Conservation (phyloP, 345 rosid species). For the Hevea brasiliensis region DNA sequence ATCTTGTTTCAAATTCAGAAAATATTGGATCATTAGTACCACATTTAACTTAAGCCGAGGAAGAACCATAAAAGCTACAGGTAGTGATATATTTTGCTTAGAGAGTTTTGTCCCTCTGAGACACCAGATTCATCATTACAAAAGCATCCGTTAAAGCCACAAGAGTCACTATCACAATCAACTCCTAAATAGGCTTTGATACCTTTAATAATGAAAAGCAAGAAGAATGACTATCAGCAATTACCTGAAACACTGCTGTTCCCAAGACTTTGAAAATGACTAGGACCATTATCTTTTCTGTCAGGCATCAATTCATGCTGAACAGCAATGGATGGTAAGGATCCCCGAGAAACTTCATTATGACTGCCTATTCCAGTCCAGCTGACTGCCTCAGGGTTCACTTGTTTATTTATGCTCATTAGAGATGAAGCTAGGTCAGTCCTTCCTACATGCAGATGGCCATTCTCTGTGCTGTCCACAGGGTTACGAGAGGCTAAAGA, state of each 20-base stretch:
- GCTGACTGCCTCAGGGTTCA: conserved; percentile 45
- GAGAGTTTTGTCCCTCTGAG: conserved; percentile 22
- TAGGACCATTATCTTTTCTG: conserved; percentile 33
- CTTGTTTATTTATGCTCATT: conserved; percentile 39
- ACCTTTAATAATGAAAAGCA: conserved; percentile 23
- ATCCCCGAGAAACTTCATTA: conserved; percentile 40
- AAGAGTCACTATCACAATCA: conserved; percentile 14
- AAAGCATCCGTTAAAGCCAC: conserved; percentile 17
- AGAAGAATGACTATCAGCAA: conserved; percentile 7
- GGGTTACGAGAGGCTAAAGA: conserved; percentile 27
- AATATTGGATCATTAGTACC: conserved; percentile 20
- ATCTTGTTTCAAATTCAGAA: conserved; percentile 26
- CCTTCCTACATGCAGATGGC: conserved; percentile 38
- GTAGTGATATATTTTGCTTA: neutral
- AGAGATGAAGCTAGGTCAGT: conserved; percentile 38
- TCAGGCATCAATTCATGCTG: conserved; percentile 36
- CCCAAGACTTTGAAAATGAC: conserved; percentile 38
- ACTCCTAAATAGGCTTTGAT: conserved; percentile 23
- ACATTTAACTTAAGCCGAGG: conserved; percentile 8
- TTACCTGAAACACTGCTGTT: conserved; percentile 28
- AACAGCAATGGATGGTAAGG: conserved; percentile 29
- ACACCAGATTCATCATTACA: conserved; percentile 19
- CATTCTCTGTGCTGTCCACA: conserved; percentile 38
- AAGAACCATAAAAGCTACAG: conserved; percentile 9
- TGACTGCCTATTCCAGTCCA: conserved; percentile 46